Evolutionary conservation across 257 asterid genomes (phyloP).

Genomic region (Nicotiana tomentosiformis): DNA sequence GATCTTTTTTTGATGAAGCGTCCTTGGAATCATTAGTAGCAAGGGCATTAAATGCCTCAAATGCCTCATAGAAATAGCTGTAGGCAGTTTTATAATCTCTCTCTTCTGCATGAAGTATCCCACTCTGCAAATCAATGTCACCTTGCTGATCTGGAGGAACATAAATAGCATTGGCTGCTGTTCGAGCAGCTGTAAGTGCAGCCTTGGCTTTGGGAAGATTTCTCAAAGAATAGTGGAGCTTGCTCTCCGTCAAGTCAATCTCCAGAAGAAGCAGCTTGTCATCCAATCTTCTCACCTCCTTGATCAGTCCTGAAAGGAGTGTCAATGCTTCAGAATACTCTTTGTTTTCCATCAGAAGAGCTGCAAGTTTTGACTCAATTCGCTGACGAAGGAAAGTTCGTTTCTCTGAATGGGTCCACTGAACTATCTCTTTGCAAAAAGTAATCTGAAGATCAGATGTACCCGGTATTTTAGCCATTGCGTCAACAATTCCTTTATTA

Average conservation of each 20-base stretch:
- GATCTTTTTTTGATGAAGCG: no score
- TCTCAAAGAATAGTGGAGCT: conserved; percentile 40
- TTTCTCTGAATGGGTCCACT: conserved; percentile 41
- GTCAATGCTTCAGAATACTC: conserved; percentile 39
- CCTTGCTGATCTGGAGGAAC: conserved; percentile 51
- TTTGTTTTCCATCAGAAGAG: conserved; percentile 40
- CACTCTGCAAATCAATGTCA: conserved; percentile 40
- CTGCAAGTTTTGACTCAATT: conserved; percentile 41
- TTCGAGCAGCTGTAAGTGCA: conserved; percentile 43
- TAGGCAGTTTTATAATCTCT: conserved; percentile 42
- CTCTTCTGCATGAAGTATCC: conserved; percentile 46
- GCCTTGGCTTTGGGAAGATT: conserved; percentile 45
- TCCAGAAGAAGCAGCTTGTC: conserved; percentile 44
- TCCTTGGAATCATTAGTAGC: not conserved
- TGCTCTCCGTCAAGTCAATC: conserved; percentile 44
- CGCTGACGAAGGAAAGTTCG: conserved; percentile 46
- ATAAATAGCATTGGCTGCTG: conserved; percentile 42
- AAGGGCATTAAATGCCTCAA: conserved; percentile 44
- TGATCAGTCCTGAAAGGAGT: conserved; percentile 36
- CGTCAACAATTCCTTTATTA: conserved; percentile 30
- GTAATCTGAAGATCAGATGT: conserved; percentile 39
- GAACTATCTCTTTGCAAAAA: conserved; percentile 41
- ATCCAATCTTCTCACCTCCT: conserved; percentile 43
- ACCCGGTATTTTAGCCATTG: conserved; percentile 40
- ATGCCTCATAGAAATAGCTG: conserved; percentile 39